Percentiles rank a stretch among this genome's conserved stretches.
phyloP scores from a whole-genome alignment of 1,284 basidiomycete species.

The Volvariella volvacea region DNA sequence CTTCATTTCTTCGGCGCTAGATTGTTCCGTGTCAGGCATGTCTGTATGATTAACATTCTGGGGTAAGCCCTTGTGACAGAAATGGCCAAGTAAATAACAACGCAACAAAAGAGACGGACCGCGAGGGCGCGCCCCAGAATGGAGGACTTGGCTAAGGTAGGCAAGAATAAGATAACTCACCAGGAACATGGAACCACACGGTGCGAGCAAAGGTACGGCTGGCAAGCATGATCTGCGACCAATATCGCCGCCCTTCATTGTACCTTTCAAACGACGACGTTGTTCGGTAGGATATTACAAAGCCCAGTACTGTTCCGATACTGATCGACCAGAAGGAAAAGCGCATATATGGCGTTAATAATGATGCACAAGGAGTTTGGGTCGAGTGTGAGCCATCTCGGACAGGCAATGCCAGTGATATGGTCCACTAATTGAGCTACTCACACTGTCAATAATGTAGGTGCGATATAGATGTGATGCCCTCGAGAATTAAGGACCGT shows the following conservation, averaged over 20 bases:
- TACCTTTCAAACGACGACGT: slow-evolving; percentile 74
- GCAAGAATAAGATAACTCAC: slow-evolving; percentile 23
- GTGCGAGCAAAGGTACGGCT: slow-evolving; percentile 50
- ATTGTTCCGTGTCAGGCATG: slow-evolving; percentile 20
- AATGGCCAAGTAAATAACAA: neutral
- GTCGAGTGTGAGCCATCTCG: too few relatives aligned
- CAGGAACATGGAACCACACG: slow-evolving; percentile 60
- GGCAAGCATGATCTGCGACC: slow-evolving; percentile 62
- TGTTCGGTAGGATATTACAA: slow-evolving; percentile 62
- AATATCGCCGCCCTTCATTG: slow-evolving; percentile 64
- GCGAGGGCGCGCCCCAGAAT: neutral
- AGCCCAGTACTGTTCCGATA: slow-evolving; percentile 60
- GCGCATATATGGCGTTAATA: neutral
- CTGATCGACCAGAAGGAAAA: slow-evolving; percentile 23
- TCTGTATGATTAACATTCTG: slow-evolving; percentile 6
- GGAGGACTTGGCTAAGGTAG: slow-evolving; percentile 3
- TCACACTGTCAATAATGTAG: slow-evolving; percentile 58
- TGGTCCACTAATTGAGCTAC: too few relatives aligned
- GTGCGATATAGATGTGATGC: slow-evolving; percentile 35
- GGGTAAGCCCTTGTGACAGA: slow-evolving; percentile 1
- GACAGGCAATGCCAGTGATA: too few relatives aligned
- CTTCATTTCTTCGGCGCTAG: slow-evolving; percentile 30
- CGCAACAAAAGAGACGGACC: too few relatives aligned
- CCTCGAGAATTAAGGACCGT: slow-evolving; percentile 43
- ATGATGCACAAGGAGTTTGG: neutral